phyloP scores from a whole-genome alignment of 345 rosid genomes.

The Eucalyptus marginata region DNA sequence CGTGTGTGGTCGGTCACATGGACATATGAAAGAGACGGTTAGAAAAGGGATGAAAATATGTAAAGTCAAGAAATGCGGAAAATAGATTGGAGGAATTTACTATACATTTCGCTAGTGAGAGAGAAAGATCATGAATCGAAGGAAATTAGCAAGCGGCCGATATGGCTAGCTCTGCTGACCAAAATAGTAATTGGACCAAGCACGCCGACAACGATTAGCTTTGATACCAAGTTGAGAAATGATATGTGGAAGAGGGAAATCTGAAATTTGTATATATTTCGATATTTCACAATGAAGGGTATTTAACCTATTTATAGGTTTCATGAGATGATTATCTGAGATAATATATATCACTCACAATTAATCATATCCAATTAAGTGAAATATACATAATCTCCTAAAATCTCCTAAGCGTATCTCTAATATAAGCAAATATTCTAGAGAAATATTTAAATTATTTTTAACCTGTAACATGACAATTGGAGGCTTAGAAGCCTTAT shows the following conservation, averaged over 20 bases:
- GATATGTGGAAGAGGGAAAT: background rate
- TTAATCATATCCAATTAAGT: background rate
- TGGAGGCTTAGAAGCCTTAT: background rate
- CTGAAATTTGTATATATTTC: background rate
- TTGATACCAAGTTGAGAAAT: background rate
- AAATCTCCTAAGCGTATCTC: background rate
- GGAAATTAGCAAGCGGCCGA: background rate
- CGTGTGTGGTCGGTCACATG: background rate
- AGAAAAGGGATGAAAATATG: background rate
- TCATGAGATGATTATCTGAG: background rate
- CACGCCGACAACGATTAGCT: background rate
- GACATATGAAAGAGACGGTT: background rate
- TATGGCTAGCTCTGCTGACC: background rate
- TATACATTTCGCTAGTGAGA: background rate
- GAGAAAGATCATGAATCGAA: background rate
- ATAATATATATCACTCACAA: background rate
- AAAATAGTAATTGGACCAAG: background rate
- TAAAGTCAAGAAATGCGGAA: background rate
- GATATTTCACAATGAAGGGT: background rate
- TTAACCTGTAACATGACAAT: background rate
- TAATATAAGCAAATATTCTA: background rate
- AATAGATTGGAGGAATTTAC: background rate
- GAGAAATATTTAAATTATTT: background rate
- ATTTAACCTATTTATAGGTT: background rate
- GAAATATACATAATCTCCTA: background rate